Evolutionary conservation across 2,329 filamentous ascomycete species (phyloP).

Genomic region (Apiospora sp.): DNA sequence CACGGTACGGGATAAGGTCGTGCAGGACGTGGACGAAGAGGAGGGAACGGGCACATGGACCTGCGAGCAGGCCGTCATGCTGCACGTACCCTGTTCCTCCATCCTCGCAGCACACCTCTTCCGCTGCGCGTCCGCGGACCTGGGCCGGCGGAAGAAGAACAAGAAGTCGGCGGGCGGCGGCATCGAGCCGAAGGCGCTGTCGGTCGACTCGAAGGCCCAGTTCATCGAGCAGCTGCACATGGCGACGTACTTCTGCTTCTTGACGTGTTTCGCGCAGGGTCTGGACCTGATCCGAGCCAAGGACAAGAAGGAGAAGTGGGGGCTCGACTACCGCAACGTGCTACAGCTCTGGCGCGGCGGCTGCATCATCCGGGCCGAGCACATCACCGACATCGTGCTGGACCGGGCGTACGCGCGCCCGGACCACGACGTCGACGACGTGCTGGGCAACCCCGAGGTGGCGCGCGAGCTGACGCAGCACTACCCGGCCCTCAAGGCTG

Average conservation of each 20-base stretch:
- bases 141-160: conserved; percentile 60
- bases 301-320: conserved; percentile 66
- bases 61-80: conserved; percentile 65
- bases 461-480: conserved; percentile 60
- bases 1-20: conserved; percentile 73
- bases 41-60: conserved; percentile 75
- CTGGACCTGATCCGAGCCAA: conserved; percentile 69
- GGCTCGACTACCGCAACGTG: conserved; percentile 58
- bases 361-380: conserved; percentile 75
- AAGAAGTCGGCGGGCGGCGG: conserved; percentile 54
- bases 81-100: conserved; percentile 71
- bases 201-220: conserved; percentile 43
- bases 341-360: conserved; percentile 73
- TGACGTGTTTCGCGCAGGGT: conserved; percentile 71
- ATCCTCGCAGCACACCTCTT: conserved; percentile 70
- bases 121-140: conserved; percentile 69
- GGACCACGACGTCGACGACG: conserved; percentile 50
- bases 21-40: conserved; percentile 71
- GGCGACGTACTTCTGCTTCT: conserved; percentile 68
- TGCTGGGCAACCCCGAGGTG: conserved; percentile 53
- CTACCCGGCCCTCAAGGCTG: conserved; percentile 60
- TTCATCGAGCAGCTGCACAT: conserved; percentile 66
- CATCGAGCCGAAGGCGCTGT: conserved; percentile 34
- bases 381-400: conserved; percentile 66
- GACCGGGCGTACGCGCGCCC: conserved; percentile 50